Conservation (phyloP, 208 protist species). For the Wallacemonas sp. region DNA sequence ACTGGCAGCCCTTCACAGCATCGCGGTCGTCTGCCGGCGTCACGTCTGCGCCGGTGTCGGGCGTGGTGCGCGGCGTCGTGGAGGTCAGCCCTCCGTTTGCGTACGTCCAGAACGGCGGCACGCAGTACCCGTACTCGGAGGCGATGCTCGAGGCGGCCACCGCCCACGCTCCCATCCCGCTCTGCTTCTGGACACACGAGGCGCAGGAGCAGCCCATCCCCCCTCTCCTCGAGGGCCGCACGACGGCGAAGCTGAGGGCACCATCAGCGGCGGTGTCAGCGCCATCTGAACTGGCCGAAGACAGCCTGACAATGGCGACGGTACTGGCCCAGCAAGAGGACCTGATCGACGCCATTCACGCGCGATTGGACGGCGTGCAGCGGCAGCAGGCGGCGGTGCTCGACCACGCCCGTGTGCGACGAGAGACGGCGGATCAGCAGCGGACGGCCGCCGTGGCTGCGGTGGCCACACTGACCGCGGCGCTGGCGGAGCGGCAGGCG, state of each 20-base stretch:
- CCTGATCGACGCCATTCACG: constrained; percentile 28
- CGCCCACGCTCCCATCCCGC: background rate
- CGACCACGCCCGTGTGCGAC: constrained; percentile 19
- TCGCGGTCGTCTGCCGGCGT: constrained; percentile 2
- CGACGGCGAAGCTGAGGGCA: background rate
- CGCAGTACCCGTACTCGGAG: background rate
- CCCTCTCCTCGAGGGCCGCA: too few relatives aligned
- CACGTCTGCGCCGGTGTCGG: background rate
- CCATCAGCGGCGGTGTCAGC: too few relatives aligned
- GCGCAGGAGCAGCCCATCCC: too few relatives aligned
- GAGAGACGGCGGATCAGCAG: constrained; percentile 14
- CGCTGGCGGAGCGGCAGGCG: constrained; percentile 23
- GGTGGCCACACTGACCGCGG: constrained; percentile 17
- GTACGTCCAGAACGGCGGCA: constrained; percentile 11
- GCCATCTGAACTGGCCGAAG: background rate
- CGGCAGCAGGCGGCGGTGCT: constrained; percentile 15
- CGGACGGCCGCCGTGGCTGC: constrained; percentile 18
- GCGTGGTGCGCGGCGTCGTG: constrained; percentile 1
- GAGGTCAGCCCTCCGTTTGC: background rate
- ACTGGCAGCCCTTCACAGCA: background rate
- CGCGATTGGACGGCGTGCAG: constrained; percentile 29
- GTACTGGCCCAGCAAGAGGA: constrained; percentile 25
- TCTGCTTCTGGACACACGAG: background rate
- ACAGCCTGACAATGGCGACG: constrained; percentile 12
- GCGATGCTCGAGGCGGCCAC: background rate